phyloP scores from a whole-genome alignment of 768 basidiomycete genomes.

The Pleurotus platypus region DNA sequence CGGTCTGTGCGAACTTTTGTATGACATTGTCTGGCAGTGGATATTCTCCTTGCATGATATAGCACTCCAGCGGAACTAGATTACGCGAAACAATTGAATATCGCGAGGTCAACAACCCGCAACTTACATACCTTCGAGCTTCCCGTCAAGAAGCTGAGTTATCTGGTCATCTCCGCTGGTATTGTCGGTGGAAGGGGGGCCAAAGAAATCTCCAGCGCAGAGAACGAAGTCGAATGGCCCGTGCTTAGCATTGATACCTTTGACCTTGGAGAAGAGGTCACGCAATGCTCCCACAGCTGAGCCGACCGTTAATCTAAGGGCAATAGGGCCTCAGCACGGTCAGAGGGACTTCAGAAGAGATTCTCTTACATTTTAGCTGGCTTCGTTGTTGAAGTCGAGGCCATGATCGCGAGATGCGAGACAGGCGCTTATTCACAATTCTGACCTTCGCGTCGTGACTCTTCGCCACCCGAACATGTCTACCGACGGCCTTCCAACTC shows the following conservation, averaged over 20 bases:
- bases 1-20: constrained; percentile 69
- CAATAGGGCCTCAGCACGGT: neutral
- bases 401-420: too few species aligned
- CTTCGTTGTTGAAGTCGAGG: neutral
- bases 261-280: constrained; percentile 78
- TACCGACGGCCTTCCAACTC: constrained; percentile 25
- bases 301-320: constrained; percentile 67
- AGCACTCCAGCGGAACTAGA: constrained; percentile 83
- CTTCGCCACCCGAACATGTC: neutral
- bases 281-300: constrained; percentile 72
- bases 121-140: constrained; percentile 52
- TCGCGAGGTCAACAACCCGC: too few species aligned
- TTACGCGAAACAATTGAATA: constrained; percentile 9
- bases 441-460: neutral
- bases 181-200: constrained; percentile 34
- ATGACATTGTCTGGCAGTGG: constrained; percentile 72
- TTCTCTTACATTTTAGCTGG: constrained; percentile 1
- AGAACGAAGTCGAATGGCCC: constrained; percentile 87
- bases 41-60: constrained; percentile 85
- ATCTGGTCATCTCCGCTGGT: constrained; percentile 47
- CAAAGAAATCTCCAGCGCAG: constrained; percentile 86
- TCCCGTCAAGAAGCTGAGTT: constrained; percentile 59
- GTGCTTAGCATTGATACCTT: constrained; percentile 83
- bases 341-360: neutral
- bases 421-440: neutral